Base-by-base conservation (phyloP, 768 basidiomycete genomes). In the Xerocomus spinulosus region DNA sequence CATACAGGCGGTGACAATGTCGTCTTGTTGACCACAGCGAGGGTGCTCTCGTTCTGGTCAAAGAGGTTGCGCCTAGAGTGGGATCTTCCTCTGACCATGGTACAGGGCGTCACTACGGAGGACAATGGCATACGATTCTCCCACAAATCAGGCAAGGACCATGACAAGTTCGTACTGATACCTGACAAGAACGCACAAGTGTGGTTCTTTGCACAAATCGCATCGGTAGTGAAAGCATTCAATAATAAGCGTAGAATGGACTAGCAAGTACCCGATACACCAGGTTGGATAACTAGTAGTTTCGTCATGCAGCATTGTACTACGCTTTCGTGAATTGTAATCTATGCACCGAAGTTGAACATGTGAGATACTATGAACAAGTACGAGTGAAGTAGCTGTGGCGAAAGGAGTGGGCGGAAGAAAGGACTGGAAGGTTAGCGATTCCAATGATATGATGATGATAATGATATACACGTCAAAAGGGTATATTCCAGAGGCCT, bases 91-190 rank as follows among this genome's bases (percentile, higher is more conserved):
- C 82, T 98, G 63, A 80, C 80, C 17, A 83, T 90, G 55, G 81
- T 97, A 3, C 84, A 89, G 64, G 90, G 89, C 15, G 82, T 98
- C 37, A 87, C 84, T 4, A 82, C 91, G 23, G 94, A 97, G 62
- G 85, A 93, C 59, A 90, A 82, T 14, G 94, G 94, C 1, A 90
- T 99, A 60, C 80, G 87, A 15, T 88, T 92, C 60, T 79, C 85
- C 13, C 81, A 93, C 67, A 94, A 87, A 59, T 70, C 75, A 3
- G 88, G 88, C 49, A 80, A 73, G 60, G 85, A 84, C 48, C 74
- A 81, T 48, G 85, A 91, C 68, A 84, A 78, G 58, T 90, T 88
- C 64, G 78, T 87, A 12, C 72, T 82, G 61, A 84, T 90, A 58
- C 78, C 83, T 4, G 87, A 90, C 68, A 85, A 85, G 66, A 67